Percentiles rank a stretch among this genome's conserved stretches.
Conservation (phyloP, 176 grass and related monocot species). For the Aegilops sharonensis region DNA sequence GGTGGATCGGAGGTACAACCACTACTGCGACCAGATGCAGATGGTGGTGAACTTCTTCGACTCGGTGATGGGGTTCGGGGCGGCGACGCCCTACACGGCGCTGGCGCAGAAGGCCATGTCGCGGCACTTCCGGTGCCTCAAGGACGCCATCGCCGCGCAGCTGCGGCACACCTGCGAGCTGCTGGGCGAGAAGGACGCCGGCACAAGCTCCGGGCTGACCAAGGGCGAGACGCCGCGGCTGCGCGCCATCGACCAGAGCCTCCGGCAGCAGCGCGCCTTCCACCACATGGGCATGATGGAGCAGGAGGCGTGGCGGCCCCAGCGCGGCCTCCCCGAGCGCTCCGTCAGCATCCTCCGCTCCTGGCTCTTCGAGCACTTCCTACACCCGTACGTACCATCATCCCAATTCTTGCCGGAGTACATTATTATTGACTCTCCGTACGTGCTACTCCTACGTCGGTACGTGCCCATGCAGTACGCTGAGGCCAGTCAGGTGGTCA, state of each 20-base stretch:
- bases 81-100: slow-evolving; percentile 95
- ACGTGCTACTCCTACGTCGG: background rate
- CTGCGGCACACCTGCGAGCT: slow-evolving; percentile 72
- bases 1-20: slow-evolving; percentile 99
- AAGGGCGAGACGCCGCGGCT: slow-evolving; percentile 96
- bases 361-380: slow-evolving; percentile 99
- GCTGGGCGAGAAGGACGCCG: slow-evolving; percentile 84
- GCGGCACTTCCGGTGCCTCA: slow-evolving; percentile 97
- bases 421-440: background rate
- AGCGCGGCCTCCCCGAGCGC: slow-evolving; percentile 94
- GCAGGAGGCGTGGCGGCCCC: slow-evolving; percentile 95
- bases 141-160: slow-evolving; percentile 81
- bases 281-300: slow-evolving; percentile 99
- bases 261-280: slow-evolving; percentile 95
- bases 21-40: slow-evolving; percentile 99
- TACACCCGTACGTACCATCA: slow-evolving; percentile 76
- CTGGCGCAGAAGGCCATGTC: slow-evolving; percentile 99
- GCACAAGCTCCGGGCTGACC: slow-evolving; percentile 70
- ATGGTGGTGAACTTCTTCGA: slow-evolving; percentile 99
- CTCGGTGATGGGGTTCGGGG: slow-evolving; percentile 95
- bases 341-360: slow-evolving; percentile 76
- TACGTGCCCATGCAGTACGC: background rate
- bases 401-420: background rate
- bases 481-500: background rate
- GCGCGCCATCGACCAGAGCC: slow-evolving; percentile 79